Evolutionary conservation across 2,329 filamentous ascomycete species (phyloP), one percentile per base, ranked within the genome.

Genomic region (Xylariaceae sp.): DNA sequence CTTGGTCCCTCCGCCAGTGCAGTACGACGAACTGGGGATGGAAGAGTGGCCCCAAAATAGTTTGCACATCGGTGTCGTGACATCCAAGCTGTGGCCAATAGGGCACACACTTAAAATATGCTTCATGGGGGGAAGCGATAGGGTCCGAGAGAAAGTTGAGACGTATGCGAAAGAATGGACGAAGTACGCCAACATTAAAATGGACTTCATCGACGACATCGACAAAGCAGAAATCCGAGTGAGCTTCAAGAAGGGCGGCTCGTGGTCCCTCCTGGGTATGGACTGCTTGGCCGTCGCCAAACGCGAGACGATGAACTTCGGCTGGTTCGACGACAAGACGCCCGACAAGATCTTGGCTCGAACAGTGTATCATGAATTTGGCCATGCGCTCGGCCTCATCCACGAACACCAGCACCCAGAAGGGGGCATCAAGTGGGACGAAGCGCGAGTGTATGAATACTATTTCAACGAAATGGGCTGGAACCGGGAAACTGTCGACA

Each of bases 351-450:
- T 34, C 32, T 3, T 54, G 2, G 47, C 42, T 16, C 41, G 42
- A 3, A 46, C 29, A 2, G 42, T 54, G 5, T 49, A 49, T 19
- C 52, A 51, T 21, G 52, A 54, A 36, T 54, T 54, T 29, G 52
- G 47, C 26, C 52, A 54, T 40, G 52, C 47, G 16, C 52, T 54
- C 2, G 52, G 52, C 18, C 49, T 47, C 32, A 41, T 50, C 15
- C 52, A 54, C 36, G 52, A 54, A 26, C 52, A 54, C 47, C 52
- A 54, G n/a, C 42, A 40, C 13, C 52, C 47, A 6, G 19, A 45
- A 4, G n/a, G 36, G 4, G 46, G 47, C 7, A 54, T 54, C 36
- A 22, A 10, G 8, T 50, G 47, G 52, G 21, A 54, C 42, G 26
- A 42, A 34, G 7, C 9, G 32, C 22, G 21, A 4, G 47, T 54